Evolutionary conservation across 352 stramenopile genomes (phyloP).

Genomic region (Phytophthora quininea): DNA sequence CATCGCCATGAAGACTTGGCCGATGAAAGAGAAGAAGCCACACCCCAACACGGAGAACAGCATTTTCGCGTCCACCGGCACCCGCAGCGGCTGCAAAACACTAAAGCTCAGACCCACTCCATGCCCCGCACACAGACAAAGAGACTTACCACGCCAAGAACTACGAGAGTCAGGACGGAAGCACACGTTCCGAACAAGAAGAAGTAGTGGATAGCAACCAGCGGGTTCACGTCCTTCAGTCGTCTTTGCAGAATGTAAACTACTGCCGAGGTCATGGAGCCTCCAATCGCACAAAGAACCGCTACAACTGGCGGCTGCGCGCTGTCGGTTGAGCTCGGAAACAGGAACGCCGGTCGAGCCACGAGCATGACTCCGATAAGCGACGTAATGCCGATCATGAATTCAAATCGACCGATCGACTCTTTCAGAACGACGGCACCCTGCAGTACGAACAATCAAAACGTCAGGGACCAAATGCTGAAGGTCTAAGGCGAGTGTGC

Average conservation of each 20-base stretch:
- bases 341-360: conserved; percentile 55
- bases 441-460: conserved; percentile 20
- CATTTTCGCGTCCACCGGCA: conserved; percentile 23
- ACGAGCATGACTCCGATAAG: conserved; percentile 67
- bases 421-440: conserved; percentile 53
- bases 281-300: conserved; percentile 40
- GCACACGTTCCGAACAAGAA: conserved; percentile 39
- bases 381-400: conserved; percentile 47
- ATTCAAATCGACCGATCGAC: conserved; percentile 49
- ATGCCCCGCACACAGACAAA: neutral
- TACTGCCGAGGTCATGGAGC: conserved; percentile 38
- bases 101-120: too few relatives aligned
- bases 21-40: conserved; percentile 45
- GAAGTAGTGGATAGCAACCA: conserved; percentile 55
- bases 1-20: conserved; percentile 40
- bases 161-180: conserved; percentile 36
- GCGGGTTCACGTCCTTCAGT: conserved; percentile 36
- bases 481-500: neutral
- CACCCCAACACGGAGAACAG: conserved; percentile 34
- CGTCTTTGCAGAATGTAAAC: conserved; percentile 48
- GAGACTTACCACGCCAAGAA: conserved; percentile 35
- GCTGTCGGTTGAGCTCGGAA: conserved; percentile 30
- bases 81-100: conserved; percentile 16
- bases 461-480: neutral
- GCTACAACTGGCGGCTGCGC: conserved; percentile 26